Base-by-base conservation (phyloP, 371 early-diverging fungal species). In the Dinochytrium kinnereticum region DNA sequence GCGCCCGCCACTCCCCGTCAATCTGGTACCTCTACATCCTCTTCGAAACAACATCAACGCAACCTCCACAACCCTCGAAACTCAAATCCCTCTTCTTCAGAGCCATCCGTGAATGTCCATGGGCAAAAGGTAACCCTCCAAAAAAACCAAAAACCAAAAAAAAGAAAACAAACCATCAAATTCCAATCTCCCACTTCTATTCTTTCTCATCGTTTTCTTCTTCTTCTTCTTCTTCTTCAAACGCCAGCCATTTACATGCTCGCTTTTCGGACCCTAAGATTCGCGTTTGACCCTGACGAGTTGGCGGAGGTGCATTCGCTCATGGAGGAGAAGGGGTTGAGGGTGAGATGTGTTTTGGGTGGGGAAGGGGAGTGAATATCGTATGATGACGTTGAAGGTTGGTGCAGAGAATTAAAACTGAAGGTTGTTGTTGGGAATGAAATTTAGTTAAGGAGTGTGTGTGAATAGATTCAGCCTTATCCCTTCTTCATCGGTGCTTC, bases 51-150 rank as follows among this genome's bases (percentile, higher is more conserved):
- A 70, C 76, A 26, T 72, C 83, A 59, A 78, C 77, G 2, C 78
- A 87, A 44, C 40, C 57, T 1, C 44, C 13, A 7, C 44, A 44
- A 19, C 36, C 37, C 3, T 74, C 73, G 7, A 78, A 73, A 71
- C 88, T 89, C 28, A 87, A 86, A 49, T 64, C 77, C 40, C 70
- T 91, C 34, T 85, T 88, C 55, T 90, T 86, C 75, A 81, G 88
- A 5, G 86, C 90, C 7, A 70, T 91, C 17, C 83, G 87, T 38
- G 87, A 87, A 64, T 91, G 91, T 77, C 91, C 91, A 17, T 91
- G 91, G 91, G 85, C 87, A 37, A 91, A 91, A 84, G 88, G 89
- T 89, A 78, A 68, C 70, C 37, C n/a, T n/a, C n/a, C n/a, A n/a
- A 40, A 17, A 53, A 5, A 17, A 19, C 15, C 49, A 15, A 49